Evolutionary conservation across 352 stramenopile species (phyloP).

Genomic region (Ophiocytium majus): DNA sequence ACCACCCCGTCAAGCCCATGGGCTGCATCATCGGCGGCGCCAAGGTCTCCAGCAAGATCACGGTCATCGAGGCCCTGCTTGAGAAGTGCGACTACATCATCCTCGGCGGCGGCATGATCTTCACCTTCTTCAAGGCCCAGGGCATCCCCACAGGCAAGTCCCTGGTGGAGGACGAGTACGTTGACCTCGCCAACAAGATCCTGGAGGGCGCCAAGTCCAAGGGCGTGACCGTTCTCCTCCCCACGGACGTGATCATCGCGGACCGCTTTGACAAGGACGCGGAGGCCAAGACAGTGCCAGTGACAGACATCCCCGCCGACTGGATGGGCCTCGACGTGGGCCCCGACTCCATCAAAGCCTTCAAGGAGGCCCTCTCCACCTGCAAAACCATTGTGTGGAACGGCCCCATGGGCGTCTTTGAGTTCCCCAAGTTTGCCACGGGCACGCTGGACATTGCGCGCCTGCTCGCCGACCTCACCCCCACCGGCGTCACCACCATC

Average conservation of each 20-base stretch:
- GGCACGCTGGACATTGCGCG: conserved; percentile 90
- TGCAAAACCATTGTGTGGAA: conserved; percentile 99
- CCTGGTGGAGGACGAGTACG: conserved; percentile 83
- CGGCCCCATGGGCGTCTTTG: conserved; percentile 99
- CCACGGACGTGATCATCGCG: conserved; percentile 89
- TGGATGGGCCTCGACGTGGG: conserved; percentile 84
- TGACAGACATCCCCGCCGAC: conserved; percentile 47
- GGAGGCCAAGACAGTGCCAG: conserved; percentile 61
- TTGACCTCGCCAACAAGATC: conserved; percentile 86
- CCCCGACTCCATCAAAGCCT: conserved; percentile 73
- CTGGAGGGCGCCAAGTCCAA: conserved; percentile 78
- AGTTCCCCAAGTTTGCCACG: conserved; percentile 93
- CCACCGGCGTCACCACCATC: conserved; percentile 74
- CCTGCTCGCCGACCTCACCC: conserved; percentile 75
- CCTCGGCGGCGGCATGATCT: conserved; percentile 54
- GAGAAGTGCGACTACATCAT: conserved; percentile 54
- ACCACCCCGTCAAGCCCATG: conserved; percentile 86
- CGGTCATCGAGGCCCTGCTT: conserved; percentile 52
- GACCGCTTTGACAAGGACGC: conserved; percentile 66
- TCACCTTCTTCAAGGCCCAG: conserved; percentile 56
- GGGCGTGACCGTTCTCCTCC: conserved; percentile 80
- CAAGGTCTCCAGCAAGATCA: conserved; percentile 86
- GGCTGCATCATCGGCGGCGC: conserved; percentile 96
- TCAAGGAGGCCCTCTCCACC: conserved; percentile 69
- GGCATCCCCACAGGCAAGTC: conserved; percentile 48